These are phyloP conservation scores for Talaromyces atroroseus DNA, from an alignment of 2,329 filamentous ascomycete genomes.

Conservation along the genomic window DNA sequence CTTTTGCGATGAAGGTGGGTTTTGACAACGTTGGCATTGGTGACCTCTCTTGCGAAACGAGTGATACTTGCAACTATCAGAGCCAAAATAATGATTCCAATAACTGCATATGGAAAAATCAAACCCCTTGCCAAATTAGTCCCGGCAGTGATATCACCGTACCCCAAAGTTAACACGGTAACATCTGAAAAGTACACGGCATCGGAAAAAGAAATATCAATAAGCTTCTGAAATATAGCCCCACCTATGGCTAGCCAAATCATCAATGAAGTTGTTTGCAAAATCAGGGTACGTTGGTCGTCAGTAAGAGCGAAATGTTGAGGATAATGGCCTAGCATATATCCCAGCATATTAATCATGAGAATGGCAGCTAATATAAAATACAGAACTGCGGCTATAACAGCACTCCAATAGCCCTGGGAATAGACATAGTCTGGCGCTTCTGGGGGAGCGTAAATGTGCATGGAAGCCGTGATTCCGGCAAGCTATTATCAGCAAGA, in stretches of 20 bases:
- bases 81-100: constrained; percentile 79
- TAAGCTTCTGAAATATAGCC: constrained; percentile 65
- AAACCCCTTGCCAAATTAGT: constrained; percentile 60
- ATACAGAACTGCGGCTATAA: constrained; percentile 75
- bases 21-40: constrained; percentile 57
- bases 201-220: constrained; percentile 72
- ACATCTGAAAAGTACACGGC: constrained; percentile 75
- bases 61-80: constrained; percentile 76
- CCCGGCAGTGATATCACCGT: constrained; percentile 56
- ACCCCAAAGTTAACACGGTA: constrained; percentile 57
- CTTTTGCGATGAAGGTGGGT: constrained; percentile 54
- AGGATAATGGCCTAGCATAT: constrained; percentile 66
- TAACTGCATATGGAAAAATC: constrained; percentile 74
- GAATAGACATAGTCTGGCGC: constrained; percentile 55
- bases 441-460: constrained; percentile 53
- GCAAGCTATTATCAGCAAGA: constrained; percentile 47
- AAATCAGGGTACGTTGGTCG: constrained; percentile 78
- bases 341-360: constrained; percentile 73
- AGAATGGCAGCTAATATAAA: constrained; percentile 72
- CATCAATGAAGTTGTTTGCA: constrained; percentile 83
- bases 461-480: constrained; percentile 60
- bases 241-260: constrained; percentile 75
- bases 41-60: constrained; percentile 56
- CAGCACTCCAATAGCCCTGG: constrained; percentile 80
- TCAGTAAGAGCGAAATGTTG: constrained; percentile 73